Evolutionary conservation across 331 rosid genomes (phyloP).

Genomic region (Spiraea crenata): DNA sequence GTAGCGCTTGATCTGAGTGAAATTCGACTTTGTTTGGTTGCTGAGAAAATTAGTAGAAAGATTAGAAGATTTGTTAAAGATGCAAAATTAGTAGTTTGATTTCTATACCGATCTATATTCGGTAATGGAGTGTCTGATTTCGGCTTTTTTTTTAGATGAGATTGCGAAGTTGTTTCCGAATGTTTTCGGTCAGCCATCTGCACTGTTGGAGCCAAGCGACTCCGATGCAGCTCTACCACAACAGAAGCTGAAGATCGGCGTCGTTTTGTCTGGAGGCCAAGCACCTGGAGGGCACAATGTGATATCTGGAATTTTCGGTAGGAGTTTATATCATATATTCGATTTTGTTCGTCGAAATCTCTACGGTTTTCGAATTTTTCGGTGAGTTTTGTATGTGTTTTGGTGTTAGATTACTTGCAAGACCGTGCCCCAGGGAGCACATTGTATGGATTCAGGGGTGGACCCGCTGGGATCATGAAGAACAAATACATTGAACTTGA

Average conservation of each 20-base stretch:
- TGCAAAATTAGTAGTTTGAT: no score
- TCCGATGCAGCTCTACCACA: conserved; percentile 19
- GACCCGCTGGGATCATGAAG: conserved; percentile 98
- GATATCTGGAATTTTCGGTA: conserved; percentile 87
- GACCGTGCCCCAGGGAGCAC: conserved; percentile 73
- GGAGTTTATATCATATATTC: conserved; percentile 14
- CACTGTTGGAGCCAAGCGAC: conserved; percentile 49
- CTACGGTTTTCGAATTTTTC: neutral
- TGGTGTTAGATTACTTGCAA: conserved; percentile 76
- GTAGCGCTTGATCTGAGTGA: conserved; percentile 9
- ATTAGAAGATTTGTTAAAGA: no score
- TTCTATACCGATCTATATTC: neutral
- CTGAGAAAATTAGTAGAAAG: neutral
- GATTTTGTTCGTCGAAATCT: neutral
- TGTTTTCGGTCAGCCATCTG: conserved; percentile 92
- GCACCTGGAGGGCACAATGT: conserved; percentile 99
- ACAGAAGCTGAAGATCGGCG: conserved; percentile 81
- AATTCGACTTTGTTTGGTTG: conserved; percentile 7
- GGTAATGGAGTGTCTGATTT: neutral
- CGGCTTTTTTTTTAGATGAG: conserved; percentile 51
- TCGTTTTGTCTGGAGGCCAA: conserved; percentile 95
- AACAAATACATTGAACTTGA: conserved; percentile 72
- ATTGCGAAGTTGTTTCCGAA: conserved; percentile 86
- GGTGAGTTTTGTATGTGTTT: neutral
- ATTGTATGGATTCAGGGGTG: conserved; percentile 88